Evolutionary conservation across 345 rosid species (phyloP).

Genomic region (Ailanthus altissimus): DNA sequence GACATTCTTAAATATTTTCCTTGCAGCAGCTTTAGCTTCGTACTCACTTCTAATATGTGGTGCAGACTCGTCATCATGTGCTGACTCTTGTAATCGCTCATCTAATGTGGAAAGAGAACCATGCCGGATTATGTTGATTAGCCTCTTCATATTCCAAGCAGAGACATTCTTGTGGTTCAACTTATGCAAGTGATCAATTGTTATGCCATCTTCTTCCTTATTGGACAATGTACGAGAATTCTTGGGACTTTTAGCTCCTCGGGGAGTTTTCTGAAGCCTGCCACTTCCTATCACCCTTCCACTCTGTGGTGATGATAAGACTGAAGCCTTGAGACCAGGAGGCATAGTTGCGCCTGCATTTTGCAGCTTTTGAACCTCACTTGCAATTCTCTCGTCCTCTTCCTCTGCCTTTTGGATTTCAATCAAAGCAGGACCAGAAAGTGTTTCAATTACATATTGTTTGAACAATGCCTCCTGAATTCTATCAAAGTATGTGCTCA

Average conservation of each 20-base stretch:
- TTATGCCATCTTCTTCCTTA: conserved; percentile 51
- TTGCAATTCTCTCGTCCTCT: conserved; percentile 48
- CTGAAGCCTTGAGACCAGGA: conserved; percentile 37
- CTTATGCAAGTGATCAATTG: conserved; percentile 71
- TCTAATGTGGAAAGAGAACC: conserved; percentile 80
- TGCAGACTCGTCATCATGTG: conserved; percentile 55
- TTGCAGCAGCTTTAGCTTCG: conserved; percentile 85
- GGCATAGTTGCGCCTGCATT: conserved; percentile 50
- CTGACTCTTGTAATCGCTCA: conserved; percentile 63
- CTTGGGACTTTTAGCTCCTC: conserved; percentile 44
- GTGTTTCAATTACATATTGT: conserved; percentile 75
- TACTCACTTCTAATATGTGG: conserved; percentile 64
- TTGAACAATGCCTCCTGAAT: conserved; percentile 84
- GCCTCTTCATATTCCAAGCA: conserved; percentile 96
- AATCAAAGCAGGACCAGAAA: conserved; percentile 73
- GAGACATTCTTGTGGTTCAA: conserved; percentile 78
- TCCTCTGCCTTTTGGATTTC: conserved; percentile 52
- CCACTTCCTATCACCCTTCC: conserved; percentile 44
- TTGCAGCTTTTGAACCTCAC: conserved; percentile 43
- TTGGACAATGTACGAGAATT: conserved; percentile 48
- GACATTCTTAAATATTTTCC: conserved; percentile 75
- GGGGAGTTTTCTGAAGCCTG: conserved; percentile 42
- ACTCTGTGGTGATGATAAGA: conserved; percentile 31
- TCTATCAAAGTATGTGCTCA: conserved; percentile 88
- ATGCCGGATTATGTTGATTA: conserved; percentile 66